Conservation (phyloP, 306 rosid genomes). For the Castanea mollissima region DNA sequence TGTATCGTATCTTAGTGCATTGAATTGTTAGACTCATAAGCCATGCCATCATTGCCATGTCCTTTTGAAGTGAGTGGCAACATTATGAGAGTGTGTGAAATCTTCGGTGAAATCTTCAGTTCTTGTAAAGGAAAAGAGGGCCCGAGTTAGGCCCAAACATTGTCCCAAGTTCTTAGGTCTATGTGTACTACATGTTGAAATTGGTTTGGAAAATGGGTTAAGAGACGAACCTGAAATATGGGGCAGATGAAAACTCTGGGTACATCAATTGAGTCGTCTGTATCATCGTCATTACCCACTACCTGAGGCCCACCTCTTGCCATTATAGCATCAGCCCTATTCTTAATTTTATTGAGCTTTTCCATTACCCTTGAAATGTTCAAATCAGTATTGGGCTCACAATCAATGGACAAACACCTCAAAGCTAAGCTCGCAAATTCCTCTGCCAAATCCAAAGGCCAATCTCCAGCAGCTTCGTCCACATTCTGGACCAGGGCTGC, state of each 20-base stretch:
- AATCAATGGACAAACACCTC: slow-evolving; percentile 37
- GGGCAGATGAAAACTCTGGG: slow-evolving; percentile 71
- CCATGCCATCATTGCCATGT: no score
- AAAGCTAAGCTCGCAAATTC: slow-evolving; percentile 42
- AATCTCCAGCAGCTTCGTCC: slow-evolving; percentile 57
- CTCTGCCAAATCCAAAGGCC: slow-evolving; percentile 64
- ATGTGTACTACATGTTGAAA: neutral
- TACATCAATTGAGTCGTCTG: slow-evolving; percentile 37
- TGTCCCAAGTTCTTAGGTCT: no score
- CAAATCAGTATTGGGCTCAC: slow-evolving; percentile 22
- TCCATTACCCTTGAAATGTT: slow-evolving; percentile 38
- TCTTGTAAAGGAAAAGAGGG: no score
- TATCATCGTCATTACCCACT: slow-evolving; percentile 18
- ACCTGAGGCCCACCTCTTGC: slow-evolving; percentile 21
- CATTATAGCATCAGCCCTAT: slow-evolving; percentile 43
- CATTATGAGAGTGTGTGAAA: no score
- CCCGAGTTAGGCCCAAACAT: neutral
- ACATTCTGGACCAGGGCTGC: slow-evolving; percentile 30
- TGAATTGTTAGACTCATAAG: no score
- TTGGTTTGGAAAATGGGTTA: neutral
- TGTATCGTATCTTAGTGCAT: no score
- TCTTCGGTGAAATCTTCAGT: no score
- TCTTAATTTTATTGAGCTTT: slow-evolving; percentile 57
- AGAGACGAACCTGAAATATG: slow-evolving; percentile 54
- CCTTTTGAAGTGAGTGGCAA: no score